Base-by-base conservation (phyloP, 768 basidiomycete species). In the Trametes elegans region DNA sequence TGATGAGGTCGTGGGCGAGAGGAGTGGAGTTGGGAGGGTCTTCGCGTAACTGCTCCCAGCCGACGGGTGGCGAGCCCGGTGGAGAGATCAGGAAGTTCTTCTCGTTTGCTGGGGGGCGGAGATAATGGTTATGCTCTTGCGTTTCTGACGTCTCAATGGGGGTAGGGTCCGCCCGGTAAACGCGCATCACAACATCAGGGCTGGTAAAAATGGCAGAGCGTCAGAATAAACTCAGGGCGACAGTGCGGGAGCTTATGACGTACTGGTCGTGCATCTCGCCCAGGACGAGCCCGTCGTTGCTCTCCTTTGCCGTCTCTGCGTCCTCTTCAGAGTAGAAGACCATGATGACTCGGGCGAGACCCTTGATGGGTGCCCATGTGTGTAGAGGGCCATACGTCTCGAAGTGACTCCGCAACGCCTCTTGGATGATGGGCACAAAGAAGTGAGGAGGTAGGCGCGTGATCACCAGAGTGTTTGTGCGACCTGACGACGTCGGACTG, bases 31-130 rank as follows among this genome's bases (percentile, higher is more conserved):
- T 98, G 0, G 96, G 96, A 16, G 93, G 91, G 7, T 95, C 93
- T 70, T 98, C 96, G 45, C 76, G 76, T 53, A 94, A 81, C 21
- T 81, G 93, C 66, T 97, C 93, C 97, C 97, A 99, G 3, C 95
- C 97, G 1, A 95, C 85, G 0, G 97, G 97, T 0, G 97, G 97
- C 0, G 94, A 97, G 5, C 97, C 97, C 3, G 97, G 97, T 0
- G 97, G 97, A 0, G 97, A 98, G 59, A 99, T 95, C 42, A 99
- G 79, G 73, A 98, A 98, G 73, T 98, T 98, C 72, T 93, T 93
- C 63, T 94, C 89, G 34, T 85, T 62, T 0, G 79, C 72, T 0
- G 96, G 96, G 0, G 94, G 93, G 36, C 78, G 81, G 31, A 95
- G 80, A 64, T 85, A 83, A 62, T 78, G 74, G 53, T 64, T 63